A percentile compares a stretch with the other conserved stretches of the same genome.
Conservation (phyloP, 495 filamentous ascomycete species). For the Aspergillus steynii region DNA sequence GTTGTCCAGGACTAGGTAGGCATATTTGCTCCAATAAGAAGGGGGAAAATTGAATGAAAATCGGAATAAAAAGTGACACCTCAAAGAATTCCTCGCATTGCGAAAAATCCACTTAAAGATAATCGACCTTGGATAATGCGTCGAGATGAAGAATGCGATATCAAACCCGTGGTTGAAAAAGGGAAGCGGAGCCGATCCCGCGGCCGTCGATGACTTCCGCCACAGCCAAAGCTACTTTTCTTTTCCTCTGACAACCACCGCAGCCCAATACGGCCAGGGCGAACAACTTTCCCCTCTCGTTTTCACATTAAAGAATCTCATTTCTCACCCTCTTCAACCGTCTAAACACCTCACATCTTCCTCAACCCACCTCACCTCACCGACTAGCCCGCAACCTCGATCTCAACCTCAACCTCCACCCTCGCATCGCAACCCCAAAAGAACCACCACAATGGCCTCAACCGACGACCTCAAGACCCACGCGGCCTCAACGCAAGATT, state of each 20-base stretch:
- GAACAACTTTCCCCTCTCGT: not conserved
- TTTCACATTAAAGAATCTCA: not conserved
- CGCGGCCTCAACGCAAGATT: slow-evolving; percentile 67
- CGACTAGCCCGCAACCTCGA: not conserved
- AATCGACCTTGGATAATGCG: too few relatives aligned
- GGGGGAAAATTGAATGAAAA: too few relatives aligned
- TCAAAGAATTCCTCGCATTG: too few relatives aligned
- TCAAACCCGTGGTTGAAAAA: too few relatives aligned
- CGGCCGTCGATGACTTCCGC: not conserved
- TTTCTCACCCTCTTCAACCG: not conserved
- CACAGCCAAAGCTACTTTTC: not conserved
- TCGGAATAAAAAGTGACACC: too few relatives aligned
- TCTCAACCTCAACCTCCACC: not conserved
- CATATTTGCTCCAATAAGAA: too few relatives aligned
- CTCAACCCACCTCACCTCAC: not conserved
- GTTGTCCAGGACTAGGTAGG: too few relatives aligned
- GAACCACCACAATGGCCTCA: slow-evolving; percentile 30
- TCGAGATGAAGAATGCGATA: too few relatives aligned
- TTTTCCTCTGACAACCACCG: not conserved
- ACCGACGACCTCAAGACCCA: slow-evolving; percentile 56
- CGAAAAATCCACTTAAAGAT: too few relatives aligned
- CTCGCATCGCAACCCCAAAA: not conserved
- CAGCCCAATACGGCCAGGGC: not conserved
- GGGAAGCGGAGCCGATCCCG: too few relatives aligned
- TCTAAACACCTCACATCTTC: not conserved